Evolutionary conservation across 495 filamentous ascomycete species (phyloP).

Genomic region (Annulohypoxylon moriforme): DNA sequence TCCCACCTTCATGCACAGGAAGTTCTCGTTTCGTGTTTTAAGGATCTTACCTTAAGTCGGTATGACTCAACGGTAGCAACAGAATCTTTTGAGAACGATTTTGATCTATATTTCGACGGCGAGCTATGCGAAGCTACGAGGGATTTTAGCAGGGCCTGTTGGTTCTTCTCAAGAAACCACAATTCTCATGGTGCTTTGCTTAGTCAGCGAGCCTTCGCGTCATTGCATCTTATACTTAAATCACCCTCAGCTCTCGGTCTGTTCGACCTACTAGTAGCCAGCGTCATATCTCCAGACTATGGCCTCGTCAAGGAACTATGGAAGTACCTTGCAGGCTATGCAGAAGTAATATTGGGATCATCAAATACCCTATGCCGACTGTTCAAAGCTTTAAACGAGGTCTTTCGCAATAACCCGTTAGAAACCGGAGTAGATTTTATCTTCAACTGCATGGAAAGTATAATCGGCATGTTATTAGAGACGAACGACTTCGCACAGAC

Average conservation of each 20-base stretch:
- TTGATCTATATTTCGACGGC: constrained; percentile 36
- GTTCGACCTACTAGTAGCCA: constrained; percentile 38
- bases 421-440: constrained; percentile 34
- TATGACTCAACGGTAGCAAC: constrained; percentile 24
- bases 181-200: constrained; percentile 32
- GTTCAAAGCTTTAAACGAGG: constrained; percentile 30
- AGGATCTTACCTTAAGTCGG: constrained; percentile 31
- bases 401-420: constrained; percentile 29
- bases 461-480: constrained; percentile 38
- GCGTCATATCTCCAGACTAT: constrained; percentile 38
- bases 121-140: constrained; percentile 41
- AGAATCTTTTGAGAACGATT: constrained; percentile 30
- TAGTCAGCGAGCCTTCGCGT: constrained; percentile 34
- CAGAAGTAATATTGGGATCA: constrained; percentile 20
- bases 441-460: constrained; percentile 42
- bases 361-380: constrained; percentile 31
- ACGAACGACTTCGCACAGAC: constrained; percentile 29
- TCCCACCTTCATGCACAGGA: constrained; percentile 42
- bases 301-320: constrained; percentile 38
- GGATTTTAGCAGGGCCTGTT: constrained; percentile 41
- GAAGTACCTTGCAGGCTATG: constrained; percentile 38
- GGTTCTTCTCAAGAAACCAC: constrained; percentile 37
- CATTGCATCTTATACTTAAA: constrained; percentile 31
- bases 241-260: constrained; percentile 34
- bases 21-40: constrained; percentile 42